Conservation (phyloP, 2,329 filamentous ascomycete genomes). For the Diaporthe humulicola region DNA sequence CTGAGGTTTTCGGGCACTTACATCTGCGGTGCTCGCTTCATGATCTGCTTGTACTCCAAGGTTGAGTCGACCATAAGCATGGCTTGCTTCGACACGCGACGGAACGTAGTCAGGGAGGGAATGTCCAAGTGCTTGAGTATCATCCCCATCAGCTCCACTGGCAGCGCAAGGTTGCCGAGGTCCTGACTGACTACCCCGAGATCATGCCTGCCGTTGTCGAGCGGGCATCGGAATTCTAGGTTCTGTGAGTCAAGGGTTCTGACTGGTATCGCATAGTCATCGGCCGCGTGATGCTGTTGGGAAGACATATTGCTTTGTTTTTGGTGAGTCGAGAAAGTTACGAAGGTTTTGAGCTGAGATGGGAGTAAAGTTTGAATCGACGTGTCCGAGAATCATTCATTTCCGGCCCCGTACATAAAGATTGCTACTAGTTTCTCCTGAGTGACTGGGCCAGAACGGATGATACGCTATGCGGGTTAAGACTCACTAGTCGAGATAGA, state of each 20-base stretch:
- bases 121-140: background rate
- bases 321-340: background rate
- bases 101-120: background rate
- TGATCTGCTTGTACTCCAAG: background rate
- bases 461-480: background rate
- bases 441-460: background rate
- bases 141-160: background rate
- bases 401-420: background rate
- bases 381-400: background rate
- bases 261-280: background rate
- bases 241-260: background rate
- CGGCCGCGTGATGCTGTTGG: too few species aligned
- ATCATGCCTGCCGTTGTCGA: conserved; percentile 8
- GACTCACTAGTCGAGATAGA: background rate
- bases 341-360: background rate
- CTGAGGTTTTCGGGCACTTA: background rate
- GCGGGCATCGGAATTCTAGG: background rate
- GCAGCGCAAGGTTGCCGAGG: background rate
- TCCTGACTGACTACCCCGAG: background rate
- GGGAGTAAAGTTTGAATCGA: too few species aligned
- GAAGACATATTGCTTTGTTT: background rate
- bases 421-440: background rate
- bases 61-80: background rate
- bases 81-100: background rate
- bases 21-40: background rate